phyloP scores from a whole-genome alignment of 306 rosid species.

The Quercus bicolor region DNA sequence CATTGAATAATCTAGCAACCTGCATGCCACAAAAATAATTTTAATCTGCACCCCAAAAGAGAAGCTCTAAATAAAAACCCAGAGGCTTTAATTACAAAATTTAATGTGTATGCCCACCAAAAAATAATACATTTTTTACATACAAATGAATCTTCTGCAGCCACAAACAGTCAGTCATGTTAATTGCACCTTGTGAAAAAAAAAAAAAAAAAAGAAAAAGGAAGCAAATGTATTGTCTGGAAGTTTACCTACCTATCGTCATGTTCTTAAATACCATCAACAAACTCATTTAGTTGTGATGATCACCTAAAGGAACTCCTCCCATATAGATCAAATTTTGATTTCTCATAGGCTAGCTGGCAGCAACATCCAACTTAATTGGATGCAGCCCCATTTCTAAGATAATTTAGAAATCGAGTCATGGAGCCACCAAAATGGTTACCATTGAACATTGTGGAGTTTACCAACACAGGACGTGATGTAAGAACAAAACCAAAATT shows the following conservation, averaged over 20 bases:
- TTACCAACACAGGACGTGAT: neutral
- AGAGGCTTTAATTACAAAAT: neutral
- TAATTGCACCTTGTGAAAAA: neutral
- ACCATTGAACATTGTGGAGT: neutral
- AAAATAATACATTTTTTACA: neutral
- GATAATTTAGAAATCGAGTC: neutral
- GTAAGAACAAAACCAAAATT: no score
- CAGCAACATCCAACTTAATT: neutral
- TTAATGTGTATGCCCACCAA: neutral
- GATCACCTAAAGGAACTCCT: neutral
- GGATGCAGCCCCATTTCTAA: neutral
- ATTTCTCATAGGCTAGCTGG: neutral
- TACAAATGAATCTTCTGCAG: neutral
- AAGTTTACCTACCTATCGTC: no score
- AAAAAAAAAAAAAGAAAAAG: neutral
- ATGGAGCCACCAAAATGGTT: neutral
- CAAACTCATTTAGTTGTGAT: neutral
- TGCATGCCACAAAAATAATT: conserved; percentile 24
- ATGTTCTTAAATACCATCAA: neutral
- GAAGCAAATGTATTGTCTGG: no score
- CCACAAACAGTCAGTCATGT: neutral
- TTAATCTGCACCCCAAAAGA: neutral
- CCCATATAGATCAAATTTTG: neutral
- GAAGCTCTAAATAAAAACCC: neutral
- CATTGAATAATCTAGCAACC: conserved; percentile 80